These are phyloP conservation scores for Irpex sp. DNA, from an alignment of 1,284 basidiomycete genomes.

Conservation along the genomic window DNA sequence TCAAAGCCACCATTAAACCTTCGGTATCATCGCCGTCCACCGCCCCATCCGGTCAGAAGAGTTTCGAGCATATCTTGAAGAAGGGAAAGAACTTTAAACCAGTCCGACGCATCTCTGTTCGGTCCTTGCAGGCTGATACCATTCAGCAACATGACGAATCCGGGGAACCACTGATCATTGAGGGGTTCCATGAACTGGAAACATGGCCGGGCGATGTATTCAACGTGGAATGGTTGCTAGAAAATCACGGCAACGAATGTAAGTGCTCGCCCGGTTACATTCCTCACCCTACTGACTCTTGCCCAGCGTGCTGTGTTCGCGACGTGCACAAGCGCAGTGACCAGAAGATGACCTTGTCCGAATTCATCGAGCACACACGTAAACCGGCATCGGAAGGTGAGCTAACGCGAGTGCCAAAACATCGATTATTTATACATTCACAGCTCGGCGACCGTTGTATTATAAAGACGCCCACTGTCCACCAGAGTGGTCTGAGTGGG, in stretches of 20 bases:
- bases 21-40: neutral
- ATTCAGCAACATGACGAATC: slow-evolving; percentile 42
- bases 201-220: slow-evolving; percentile 52
- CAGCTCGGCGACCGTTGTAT: slow-evolving; percentile 59
- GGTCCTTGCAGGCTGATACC: slow-evolving; percentile 11
- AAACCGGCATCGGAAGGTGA: neutral
- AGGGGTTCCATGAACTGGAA: slow-evolving; percentile 46
- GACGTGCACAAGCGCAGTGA: slow-evolving; percentile 26
- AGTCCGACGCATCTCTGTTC: slow-evolving; percentile 37
- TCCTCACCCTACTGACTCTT: neutral
- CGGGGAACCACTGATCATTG: slow-evolving; percentile 57
- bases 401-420: neutral
- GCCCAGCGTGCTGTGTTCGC: slow-evolving; percentile 23
- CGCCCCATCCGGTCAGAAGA: slow-evolving; percentile 50
- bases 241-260: slow-evolving; percentile 23
- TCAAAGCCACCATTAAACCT: neutral
- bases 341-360: slow-evolving; percentile 17
- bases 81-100: slow-evolving; percentile 33
- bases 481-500: slow-evolving; percentile 52
- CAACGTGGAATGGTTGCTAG: slow-evolving; percentile 44
- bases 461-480: slow-evolving; percentile 73
- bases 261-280: neutral
- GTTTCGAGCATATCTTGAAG: slow-evolving; percentile 35
- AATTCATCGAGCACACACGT: slow-evolving; percentile 19
- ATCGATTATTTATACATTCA: neutral